phyloP scores from a whole-genome alignment of 768 basidiomycete genomes.

The Galerina marginata region DNA sequence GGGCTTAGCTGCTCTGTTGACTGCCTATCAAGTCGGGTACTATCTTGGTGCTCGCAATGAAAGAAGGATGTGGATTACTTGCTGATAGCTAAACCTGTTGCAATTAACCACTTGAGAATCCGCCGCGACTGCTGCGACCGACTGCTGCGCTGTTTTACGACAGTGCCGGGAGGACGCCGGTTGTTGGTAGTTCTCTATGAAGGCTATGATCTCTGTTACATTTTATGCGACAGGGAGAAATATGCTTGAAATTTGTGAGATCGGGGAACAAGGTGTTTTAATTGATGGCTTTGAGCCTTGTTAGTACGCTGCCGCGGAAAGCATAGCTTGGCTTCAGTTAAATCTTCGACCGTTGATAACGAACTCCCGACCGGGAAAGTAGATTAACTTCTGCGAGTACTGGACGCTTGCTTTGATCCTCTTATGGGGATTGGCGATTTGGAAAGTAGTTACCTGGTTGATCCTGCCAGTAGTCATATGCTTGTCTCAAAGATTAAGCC shows the following conservation, averaged over 20 bases:
- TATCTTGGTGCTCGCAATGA: conserved; percentile 32
- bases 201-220: conserved; percentile 41
- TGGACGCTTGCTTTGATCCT: too few relatives aligned
- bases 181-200: conserved; percentile 44
- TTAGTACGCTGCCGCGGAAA: conserved; percentile 18
- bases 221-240: conserved; percentile 28
- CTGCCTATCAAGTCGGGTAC: conserved; percentile 32
- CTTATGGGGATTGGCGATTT: too few relatives aligned
- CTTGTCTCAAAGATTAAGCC: too few relatives aligned
- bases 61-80: conserved; percentile 43
- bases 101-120: too few relatives aligned
- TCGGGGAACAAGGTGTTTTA: conserved; percentile 49
- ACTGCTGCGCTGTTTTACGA: conserved; percentile 28
- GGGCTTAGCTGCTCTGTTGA: conserved; percentile 1
- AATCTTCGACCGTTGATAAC: too few relatives aligned
- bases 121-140: too few relatives aligned
- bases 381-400: too few relatives aligned
- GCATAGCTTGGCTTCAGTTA: too few relatives aligned
- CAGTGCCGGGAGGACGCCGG: conserved; percentile 20
- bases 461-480: too few relatives aligned
- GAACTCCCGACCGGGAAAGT: too few relatives aligned
- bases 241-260: conserved; percentile 49
- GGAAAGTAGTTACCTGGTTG: too few relatives aligned
- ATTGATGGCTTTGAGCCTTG: conserved; percentile 23
- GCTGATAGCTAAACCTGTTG: conserved; percentile 37